A percentile compares a stretch with the other conserved stretches of the same genome.
phyloP scores from a whole-genome alignment of 768 basidiomycete species.

The Lactarius hengduanensis region DNA sequence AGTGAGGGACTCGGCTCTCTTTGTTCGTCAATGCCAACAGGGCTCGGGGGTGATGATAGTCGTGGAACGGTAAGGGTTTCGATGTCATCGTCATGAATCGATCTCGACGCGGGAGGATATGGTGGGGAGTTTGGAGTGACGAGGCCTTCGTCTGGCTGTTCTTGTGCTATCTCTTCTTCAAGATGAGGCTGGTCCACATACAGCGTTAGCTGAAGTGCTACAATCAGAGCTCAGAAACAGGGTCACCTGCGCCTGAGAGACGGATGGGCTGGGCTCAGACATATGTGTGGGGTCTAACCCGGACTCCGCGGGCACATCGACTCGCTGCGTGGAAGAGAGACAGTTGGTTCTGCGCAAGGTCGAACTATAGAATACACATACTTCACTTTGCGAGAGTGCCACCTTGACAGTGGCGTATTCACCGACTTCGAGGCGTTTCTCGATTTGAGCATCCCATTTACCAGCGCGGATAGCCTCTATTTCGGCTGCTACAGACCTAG shows the following conservation, averaged over 20 bases:
- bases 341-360: neutral
- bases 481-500: constrained; percentile 64
- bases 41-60: constrained; percentile 17
- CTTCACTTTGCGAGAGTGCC: constrained; percentile 16
- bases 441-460: constrained; percentile 56
- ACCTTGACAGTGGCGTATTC: constrained; percentile 25
- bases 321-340: constrained; percentile 22
- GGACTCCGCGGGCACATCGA: constrained; percentile 10
- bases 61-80: neutral
- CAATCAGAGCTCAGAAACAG: neutral
- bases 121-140: constrained; percentile 6
- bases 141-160: constrained; percentile 18
- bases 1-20: constrained; percentile 10
- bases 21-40: constrained; percentile 10
- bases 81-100: constrained; percentile 6
- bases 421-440: constrained; percentile 34
- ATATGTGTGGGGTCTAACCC: constrained; percentile 20
- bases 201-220: neutral
- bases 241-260: constrained; percentile 20
- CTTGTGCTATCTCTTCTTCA: constrained; percentile 20
- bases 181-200: constrained; percentile 1
- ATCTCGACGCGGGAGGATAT: neutral
- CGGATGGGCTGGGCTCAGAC: constrained; percentile 21
- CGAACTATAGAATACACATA: constrained; percentile 1
- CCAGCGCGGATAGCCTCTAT: constrained; percentile 76